These are phyloP conservation scores for Alternaria longipes DNA, from an alignment of 2,329 filamentous ascomycete genomes.

Conservation along the genomic window DNA sequence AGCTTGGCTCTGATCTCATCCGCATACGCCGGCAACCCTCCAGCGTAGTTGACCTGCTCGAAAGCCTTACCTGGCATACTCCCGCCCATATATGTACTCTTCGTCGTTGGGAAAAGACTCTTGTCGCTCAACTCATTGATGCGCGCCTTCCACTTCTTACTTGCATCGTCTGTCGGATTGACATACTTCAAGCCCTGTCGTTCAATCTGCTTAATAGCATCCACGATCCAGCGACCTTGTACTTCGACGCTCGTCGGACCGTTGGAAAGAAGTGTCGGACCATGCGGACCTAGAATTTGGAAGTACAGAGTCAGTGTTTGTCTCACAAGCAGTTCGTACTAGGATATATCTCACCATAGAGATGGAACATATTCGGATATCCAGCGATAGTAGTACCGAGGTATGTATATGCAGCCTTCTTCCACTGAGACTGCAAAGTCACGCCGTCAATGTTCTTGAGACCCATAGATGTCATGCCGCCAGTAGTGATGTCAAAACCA, in stretches of 20 bases:
- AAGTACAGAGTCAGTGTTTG: too few species aligned
- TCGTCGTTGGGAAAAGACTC: constrained; percentile 47
- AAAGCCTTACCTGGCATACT: neutral
- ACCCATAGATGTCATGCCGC: constrained; percentile 40
- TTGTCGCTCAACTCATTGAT: constrained; percentile 46
- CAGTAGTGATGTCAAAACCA: constrained; percentile 45
- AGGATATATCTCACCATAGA: constrained; percentile 5
- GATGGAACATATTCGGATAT: constrained; percentile 23
- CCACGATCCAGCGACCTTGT: constrained; percentile 52
- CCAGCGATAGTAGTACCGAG: constrained; percentile 16
- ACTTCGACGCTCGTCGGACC: constrained; percentile 50
- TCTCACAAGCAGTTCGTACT: too few species aligned
- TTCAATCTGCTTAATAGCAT: constrained; percentile 43
- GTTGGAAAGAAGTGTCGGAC: constrained; percentile 43
- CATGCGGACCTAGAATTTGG: constrained; percentile 11
- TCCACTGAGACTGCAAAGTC: constrained; percentile 17
- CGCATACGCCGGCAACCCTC: neutral
- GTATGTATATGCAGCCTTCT: constrained; percentile 17
- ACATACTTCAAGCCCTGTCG: constrained; percentile 42
- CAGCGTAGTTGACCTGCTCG: neutral
- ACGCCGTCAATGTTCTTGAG: constrained; percentile 29
- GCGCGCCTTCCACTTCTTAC: constrained; percentile 47
- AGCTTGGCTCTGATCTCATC: neutral
- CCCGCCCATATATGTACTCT: constrained; percentile 49
- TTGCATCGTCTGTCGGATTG: constrained; percentile 45